phyloP scores from a whole-genome alignment of 495 filamentous ascomycete genomes.

The Aspergillus steynii region DNA sequence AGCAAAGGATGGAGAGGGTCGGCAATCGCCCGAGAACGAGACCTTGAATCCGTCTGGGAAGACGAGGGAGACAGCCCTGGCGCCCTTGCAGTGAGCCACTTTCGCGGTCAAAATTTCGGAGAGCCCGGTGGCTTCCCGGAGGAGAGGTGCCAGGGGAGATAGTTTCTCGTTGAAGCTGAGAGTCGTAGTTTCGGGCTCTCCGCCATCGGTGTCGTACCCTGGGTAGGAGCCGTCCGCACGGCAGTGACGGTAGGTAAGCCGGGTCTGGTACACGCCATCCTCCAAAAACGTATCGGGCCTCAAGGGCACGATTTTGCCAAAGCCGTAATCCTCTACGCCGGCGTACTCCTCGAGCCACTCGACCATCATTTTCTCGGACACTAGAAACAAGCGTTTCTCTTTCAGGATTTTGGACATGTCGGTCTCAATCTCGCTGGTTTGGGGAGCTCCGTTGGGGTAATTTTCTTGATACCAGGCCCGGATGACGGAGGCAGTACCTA shows the following conservation, averaged over 20 bases:
- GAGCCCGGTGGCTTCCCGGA: constrained; percentile 45
- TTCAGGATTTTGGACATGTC: constrained; percentile 37
- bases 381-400: constrained; percentile 56
- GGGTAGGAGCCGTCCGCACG: constrained; percentile 30
- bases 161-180: constrained; percentile 30
- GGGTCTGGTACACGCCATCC: constrained; percentile 22
- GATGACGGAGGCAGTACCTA: constrained; percentile 77
- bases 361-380: constrained; percentile 65
- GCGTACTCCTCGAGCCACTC: constrained; percentile 77
- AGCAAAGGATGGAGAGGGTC: constrained; percentile 70
- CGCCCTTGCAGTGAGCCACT: constrained; percentile 78
- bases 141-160: constrained; percentile 31
- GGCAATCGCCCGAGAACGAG: constrained; percentile 90
- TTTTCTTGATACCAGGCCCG: constrained; percentile 69
- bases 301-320: constrained; percentile 57
- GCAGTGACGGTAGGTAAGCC: constrained; percentile 33
- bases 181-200: constrained; percentile 16
- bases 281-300: constrained; percentile 21
- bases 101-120: constrained; percentile 49
- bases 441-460: constrained; percentile 30
- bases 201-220: constrained; percentile 8
- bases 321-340: constrained; percentile 74
- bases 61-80: constrained; percentile 73
- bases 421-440: constrained; percentile 28
- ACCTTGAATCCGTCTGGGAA: constrained; percentile 81